A percentile compares a stretch with the other conserved stretches of the same genome.
Conservation (phyloP, 2,329 filamentous ascomycete species). For the Trichoderma lentiforme region DNA sequence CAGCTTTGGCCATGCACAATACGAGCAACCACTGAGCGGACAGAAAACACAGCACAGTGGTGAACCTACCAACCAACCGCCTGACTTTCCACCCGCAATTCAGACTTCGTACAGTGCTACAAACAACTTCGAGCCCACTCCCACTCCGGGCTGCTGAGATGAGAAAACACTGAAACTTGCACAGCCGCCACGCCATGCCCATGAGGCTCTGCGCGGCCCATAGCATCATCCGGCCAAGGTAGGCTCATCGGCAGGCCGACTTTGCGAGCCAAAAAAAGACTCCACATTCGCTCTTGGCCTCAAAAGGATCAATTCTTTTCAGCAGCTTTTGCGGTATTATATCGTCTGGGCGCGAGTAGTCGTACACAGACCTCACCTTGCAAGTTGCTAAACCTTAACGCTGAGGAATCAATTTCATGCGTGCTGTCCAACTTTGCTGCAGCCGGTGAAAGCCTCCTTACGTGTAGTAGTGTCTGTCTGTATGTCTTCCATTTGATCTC, state of each 20-base stretch:
- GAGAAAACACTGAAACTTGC: neutral
- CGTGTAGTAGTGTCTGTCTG: neutral
- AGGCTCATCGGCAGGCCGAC: neutral
- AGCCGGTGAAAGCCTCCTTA: neutral
- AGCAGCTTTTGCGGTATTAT: neutral
- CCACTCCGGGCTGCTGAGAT: neutral
- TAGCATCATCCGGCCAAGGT: neutral
- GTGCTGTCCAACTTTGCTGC: neutral
- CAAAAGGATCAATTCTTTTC: neutral
- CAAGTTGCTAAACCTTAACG: neutral
- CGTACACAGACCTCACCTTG: neutral
- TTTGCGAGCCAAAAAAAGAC: neutral
- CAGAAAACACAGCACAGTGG: neutral
- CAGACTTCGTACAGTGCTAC: neutral
- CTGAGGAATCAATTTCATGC: neutral
- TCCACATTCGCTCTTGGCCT: neutral
- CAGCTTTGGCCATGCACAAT: too few relatives aligned
- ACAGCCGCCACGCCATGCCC: constrained; percentile 11
- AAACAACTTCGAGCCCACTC: neutral
- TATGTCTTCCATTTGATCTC: too few relatives aligned
- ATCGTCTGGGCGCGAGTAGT: neutral
- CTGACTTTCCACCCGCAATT: neutral
- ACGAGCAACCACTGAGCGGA: too few relatives aligned
- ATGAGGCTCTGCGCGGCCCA: constrained; percentile 11
- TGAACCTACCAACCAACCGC: neutral